Base-by-base conservation (phyloP, 2,329 filamentous ascomycete genomes). In the Eutypella sp. region DNA sequence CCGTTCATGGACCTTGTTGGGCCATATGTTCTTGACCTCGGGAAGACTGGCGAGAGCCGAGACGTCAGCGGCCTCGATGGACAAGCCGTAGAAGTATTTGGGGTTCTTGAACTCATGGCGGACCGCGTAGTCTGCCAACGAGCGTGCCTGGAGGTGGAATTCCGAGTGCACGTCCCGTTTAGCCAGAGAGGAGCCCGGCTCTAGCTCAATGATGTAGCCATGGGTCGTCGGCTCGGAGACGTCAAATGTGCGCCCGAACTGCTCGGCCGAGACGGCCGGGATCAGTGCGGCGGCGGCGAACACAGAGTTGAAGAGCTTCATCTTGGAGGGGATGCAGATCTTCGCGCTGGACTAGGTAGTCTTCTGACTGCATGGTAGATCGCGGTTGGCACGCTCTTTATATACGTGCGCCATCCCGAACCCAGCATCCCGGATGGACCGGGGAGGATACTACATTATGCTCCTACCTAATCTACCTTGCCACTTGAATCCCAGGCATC, bases 11-110 rank as follows among this genome's bases (percentile, higher is more conserved):
- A 48, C 41, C n/a, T 33, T 34, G n/a, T 47, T 49, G 11, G 48
- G 48, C 50, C 50, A 51, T 23, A 53, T 45, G 2, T 45, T 45
- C 34, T 51, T 50, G 34, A 53, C 50, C 20, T 49, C 48, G 11
- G 50, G 48, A n/a, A 51, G 18, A 11, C 41, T 27, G 4, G 48
- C 36, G 23, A 49, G 22, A 15, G 42, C 24, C 10, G 39, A 33
- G 39, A 47, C 27, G 13, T 51, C 47, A 4, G 38, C 44, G n/a
- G 43, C 48, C 19, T 53, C 41, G 39, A 53, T 45, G 4, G 50
- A 51, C 13, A 53, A 33, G 15, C 50, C 50, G 37, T 53, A 53
- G 23, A 53, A 53, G 40, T 42, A 46, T 6, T 51, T 42, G 15
- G 46, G 19, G 23, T 53, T 44, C 29, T 51, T 53, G 44, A 49